Percentiles rank a stretch among this genome's conserved stretches.
Evolutionary conservation across 306 rosid species (phyloP).

Genomic region (Ceratonia siliqua): DNA sequence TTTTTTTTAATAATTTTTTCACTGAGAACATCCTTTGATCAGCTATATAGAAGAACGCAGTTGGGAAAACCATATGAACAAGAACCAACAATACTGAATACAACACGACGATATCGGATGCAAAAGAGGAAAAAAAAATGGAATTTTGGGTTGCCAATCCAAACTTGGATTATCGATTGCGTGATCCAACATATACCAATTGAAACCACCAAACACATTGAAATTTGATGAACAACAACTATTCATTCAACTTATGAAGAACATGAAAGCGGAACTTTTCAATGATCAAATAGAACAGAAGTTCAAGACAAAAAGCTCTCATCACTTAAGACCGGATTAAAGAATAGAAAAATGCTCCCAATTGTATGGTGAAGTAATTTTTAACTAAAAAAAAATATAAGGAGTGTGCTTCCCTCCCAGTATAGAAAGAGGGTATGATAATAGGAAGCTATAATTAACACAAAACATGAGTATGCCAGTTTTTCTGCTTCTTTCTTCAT

Average conservation of each 20-base stretch:
- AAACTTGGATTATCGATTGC: conserved; percentile 7
- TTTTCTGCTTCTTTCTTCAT: neutral
- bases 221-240: neutral
- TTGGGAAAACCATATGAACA: conserved; percentile 7
- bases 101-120: neutral
- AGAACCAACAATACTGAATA: neutral
- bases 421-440: too few species aligned
- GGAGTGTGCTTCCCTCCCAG: too few species aligned
- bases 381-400: neutral
- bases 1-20: neutral
- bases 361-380: neutral
- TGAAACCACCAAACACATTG: neutral
- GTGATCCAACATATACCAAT: conserved; percentile 25
- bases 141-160: neutral
- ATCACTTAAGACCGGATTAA: neutral
- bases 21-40: neutral
- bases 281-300: neutral
- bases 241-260: neutral
- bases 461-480: neutral
- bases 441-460: neutral
- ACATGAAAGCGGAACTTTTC: neutral
- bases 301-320: neutral
- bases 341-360: neutral
- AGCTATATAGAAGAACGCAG: neutral
- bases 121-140: neutral